phyloP scores from a whole-genome alignment of 2,329 filamentous ascomycete genomes.

The Ophiostoma populinum region DNA sequence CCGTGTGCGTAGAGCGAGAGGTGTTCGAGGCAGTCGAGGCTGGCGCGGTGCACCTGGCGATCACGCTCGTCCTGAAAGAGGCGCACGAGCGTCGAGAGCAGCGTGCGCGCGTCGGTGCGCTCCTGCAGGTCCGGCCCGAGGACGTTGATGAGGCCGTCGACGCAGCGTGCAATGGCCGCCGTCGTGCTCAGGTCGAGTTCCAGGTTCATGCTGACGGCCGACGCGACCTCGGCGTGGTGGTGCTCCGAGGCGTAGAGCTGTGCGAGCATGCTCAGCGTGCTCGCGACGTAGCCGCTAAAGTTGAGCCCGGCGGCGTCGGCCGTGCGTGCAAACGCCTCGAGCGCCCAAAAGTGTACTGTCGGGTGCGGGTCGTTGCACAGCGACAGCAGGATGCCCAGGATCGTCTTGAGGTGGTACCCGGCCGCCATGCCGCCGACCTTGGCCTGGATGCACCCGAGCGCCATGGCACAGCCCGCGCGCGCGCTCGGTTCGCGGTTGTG shows the following conservation, averaged over 20 bases:
- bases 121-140: conserved; percentile 91
- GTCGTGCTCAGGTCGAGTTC: conserved; percentile 72
- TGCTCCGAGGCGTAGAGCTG: conserved; percentile 85
- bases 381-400: conserved; percentile 95
- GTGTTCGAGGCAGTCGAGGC: conserved; percentile 74
- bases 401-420: conserved; percentile 88
- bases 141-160: conserved; percentile 94
- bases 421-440: conserved; percentile 97
- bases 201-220: conserved; percentile 72
- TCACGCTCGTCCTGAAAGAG: conserved; percentile 68
- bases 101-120: conserved; percentile 73
- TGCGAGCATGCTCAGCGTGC: conserved; percentile 81
- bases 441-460: conserved; percentile 81
- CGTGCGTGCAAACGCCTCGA: conserved; percentile 73
- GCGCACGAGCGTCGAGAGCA: conserved; percentile 72
- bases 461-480: conserved; percentile 84
- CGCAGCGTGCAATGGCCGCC: conserved; percentile 68
- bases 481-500: conserved; percentile 84
- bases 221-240: conserved; percentile 70
- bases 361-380: conserved; percentile 91
- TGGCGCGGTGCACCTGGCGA: conserved; percentile 53
- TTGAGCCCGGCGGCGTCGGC: conserved; percentile 85
- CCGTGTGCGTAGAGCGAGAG: conserved; percentile 81
- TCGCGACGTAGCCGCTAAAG: conserved; percentile 79
- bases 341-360: conserved; percentile 87